phyloP scores from a whole-genome alignment of 139 green algal species.

The Coelastrella sp. region DNA sequence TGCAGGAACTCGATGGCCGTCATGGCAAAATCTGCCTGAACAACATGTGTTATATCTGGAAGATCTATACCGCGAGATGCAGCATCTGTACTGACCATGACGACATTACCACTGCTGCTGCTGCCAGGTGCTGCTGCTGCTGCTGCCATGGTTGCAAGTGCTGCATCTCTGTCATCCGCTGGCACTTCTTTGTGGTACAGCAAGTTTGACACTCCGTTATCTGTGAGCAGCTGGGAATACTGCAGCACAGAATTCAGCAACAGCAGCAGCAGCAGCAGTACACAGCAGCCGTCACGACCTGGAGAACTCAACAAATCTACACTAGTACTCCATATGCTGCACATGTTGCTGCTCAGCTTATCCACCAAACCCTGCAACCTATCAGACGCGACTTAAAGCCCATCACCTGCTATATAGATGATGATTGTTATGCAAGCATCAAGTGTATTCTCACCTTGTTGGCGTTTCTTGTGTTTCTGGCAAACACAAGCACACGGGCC shows the following conservation, averaged over 20 bases:
- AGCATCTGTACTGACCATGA: slow-evolving; percentile 96
- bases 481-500: slow-evolving; percentile 84
- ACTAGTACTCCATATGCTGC: neutral
- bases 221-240: slow-evolving; percentile 48
- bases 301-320: neutral
- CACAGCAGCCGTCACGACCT: neutral
- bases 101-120: slow-evolving; percentile 34
- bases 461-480: slow-evolving; percentile 65
- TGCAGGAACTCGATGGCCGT: slow-evolving; percentile 97
- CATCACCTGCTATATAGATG: neutral
- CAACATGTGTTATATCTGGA: slow-evolving; percentile 80
- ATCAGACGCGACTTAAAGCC: neutral
- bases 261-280: neutral
- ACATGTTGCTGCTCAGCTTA: neutral
- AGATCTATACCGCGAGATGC: slow-evolving; percentile 94
- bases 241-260: neutral
- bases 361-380: neutral
- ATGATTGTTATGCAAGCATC: neutral
- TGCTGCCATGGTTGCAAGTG: slow-evolving; percentile 58
- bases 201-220: slow-evolving; percentile 26
- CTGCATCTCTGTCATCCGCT: slow-evolving; percentile 54
- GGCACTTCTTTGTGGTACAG: slow-evolving; percentile 73
- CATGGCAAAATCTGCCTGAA: slow-evolving; percentile 94
- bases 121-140: neutral
- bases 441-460: too few relatives aligned